Evolutionary conservation across 306 rosid species (phyloP).

Genomic region (Herpetospermum pedunculosum): DNA sequence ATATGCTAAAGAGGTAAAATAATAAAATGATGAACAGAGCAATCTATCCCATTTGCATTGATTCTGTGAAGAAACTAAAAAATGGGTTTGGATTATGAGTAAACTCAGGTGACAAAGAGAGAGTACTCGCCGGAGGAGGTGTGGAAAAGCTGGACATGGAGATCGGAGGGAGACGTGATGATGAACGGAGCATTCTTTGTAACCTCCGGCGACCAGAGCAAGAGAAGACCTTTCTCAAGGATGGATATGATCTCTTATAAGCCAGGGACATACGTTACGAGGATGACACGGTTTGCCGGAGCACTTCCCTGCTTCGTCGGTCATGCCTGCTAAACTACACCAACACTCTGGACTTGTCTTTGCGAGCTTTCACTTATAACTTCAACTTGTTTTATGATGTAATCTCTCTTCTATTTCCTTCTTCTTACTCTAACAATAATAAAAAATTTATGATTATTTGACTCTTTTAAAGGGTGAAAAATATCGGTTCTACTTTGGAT

Average conservation of each 20-base stretch:
- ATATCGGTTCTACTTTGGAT: too few relatives aligned
- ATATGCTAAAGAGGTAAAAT: slow-evolving; percentile 51
- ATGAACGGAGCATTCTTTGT: slow-evolving; percentile 59
- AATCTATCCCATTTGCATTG: too few relatives aligned
- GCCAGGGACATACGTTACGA: slow-evolving; percentile 34
- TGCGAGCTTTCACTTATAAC: too few relatives aligned
- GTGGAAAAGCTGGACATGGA: slow-evolving; percentile 64
- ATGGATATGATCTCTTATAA: slow-evolving; percentile 36
- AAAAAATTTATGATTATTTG: too few relatives aligned
- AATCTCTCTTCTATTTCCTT: too few relatives aligned
- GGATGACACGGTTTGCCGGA: slow-evolving; percentile 46
- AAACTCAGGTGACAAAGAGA: slow-evolving; percentile 46
- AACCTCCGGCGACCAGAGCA: slow-evolving; percentile 27
- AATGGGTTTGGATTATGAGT: not conserved
- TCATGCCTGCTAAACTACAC: slow-evolving; percentile 41
- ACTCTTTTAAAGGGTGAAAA: too few relatives aligned
- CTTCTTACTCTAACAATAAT: too few relatives aligned
- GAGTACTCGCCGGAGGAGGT: slow-evolving; percentile 22
- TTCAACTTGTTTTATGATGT: too few relatives aligned
- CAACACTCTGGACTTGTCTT: too few relatives aligned
- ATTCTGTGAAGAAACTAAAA: not conserved
- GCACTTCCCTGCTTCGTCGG: slow-evolving; percentile 27
- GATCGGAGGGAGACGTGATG: slow-evolving; percentile 56
- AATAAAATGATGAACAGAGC: too few relatives aligned
- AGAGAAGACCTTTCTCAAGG: slow-evolving; percentile 16